phyloP scores from a whole-genome alignment of 1,139 yeast genomes.

The Casaregolazyma lundiana region DNA sequence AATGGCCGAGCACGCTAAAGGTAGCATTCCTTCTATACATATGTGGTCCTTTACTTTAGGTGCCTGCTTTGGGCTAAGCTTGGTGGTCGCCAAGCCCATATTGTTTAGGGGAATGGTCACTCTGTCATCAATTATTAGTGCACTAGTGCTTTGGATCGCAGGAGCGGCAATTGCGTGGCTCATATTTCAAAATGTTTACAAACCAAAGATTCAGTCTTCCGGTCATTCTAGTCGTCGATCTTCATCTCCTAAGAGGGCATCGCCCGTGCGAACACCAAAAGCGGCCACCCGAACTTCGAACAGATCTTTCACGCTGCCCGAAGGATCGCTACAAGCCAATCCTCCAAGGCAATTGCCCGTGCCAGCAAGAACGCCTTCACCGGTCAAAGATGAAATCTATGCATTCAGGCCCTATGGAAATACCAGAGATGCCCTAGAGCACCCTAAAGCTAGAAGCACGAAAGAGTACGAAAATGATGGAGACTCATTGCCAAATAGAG shows the following conservation, averaged over 20 bases:
- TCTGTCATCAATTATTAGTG: conserved; percentile 4
- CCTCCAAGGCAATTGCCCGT: neutral
- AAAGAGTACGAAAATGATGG: neutral
- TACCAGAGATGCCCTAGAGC: conserved; percentile 10
- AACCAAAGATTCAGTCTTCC: conserved; percentile 3
- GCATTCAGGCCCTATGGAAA: conserved; percentile 22
- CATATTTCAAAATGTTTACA: neutral
- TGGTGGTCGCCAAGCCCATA: conserved; percentile 6
- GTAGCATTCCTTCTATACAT: neutral
- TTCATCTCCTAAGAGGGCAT: conserved; percentile 3
- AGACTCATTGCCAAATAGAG: too few species aligned
- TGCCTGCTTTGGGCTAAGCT: conserved; percentile 2
- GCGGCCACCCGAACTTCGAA: conserved; percentile 1
- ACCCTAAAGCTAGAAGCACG: conserved; percentile 2
- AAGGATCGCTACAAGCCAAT: neutral
- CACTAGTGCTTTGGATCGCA: conserved; percentile 4
- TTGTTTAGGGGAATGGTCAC: conserved; percentile 6
- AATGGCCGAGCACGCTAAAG: neutral
- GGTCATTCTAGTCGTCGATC: neutral
- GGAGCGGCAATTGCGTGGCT: conserved; percentile 7
- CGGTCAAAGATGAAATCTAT: conserved; percentile 14
- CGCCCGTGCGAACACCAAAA: neutral
- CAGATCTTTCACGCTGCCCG: neutral
- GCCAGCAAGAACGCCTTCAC: conserved; percentile 9
- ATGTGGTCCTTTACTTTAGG: conserved; percentile 3